phyloP scores from a whole-genome alignment of 805 yeast genomes.

The Sungouiozyma intestinalis region DNA sequence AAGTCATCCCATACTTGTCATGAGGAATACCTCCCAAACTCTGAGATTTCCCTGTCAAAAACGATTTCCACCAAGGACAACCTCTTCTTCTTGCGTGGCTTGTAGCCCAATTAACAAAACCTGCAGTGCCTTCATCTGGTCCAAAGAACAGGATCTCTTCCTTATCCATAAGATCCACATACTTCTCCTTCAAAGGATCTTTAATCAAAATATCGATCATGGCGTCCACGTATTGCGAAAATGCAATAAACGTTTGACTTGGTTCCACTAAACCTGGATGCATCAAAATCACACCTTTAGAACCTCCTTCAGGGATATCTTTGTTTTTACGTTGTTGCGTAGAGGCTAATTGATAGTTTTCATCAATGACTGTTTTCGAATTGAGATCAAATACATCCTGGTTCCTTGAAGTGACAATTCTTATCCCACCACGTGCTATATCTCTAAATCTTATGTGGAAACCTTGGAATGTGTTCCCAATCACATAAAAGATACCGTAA shows the following conservation, averaged over 20 bases:
- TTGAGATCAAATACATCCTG: conserved; percentile 77
- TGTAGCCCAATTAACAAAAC: conserved; percentile 95
- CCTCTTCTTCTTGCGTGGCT: conserved; percentile 84
- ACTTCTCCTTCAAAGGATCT: conserved; percentile 70
- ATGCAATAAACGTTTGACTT: conserved; percentile 70
- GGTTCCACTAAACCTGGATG: conserved; percentile 64
- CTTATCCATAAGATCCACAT: conserved; percentile 73
- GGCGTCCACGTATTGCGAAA: conserved; percentile 87
- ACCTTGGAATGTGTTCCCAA: conserved; percentile 94
- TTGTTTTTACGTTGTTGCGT: conserved; percentile 96
- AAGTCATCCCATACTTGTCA: conserved; percentile 96
- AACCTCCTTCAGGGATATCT: conserved; percentile 98
- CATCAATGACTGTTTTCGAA: conserved; percentile 84
- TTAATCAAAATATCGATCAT: conserved; percentile 74
- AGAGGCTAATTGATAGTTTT: conserved; percentile 87
- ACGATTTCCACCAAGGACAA: conserved; percentile 97
- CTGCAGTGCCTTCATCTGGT: conserved; percentile 98
- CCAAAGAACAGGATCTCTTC: conserved; percentile 94
- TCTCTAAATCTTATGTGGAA: conserved; percentile 96
- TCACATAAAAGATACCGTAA: conserved; percentile 89
- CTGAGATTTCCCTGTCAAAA: conserved; percentile 93
- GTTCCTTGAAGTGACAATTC: conserved; percentile 83
- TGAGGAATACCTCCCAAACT: conserved; percentile 95
- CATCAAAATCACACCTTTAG: conserved; percentile 89
- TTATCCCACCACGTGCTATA: conserved; percentile 96